Percentiles rank a stretch among this genome's conserved stretches.
Evolutionary conservation across 495 filamentous ascomycete genomes (phyloP).

Genomic region (Acidomyces sp.): DNA sequence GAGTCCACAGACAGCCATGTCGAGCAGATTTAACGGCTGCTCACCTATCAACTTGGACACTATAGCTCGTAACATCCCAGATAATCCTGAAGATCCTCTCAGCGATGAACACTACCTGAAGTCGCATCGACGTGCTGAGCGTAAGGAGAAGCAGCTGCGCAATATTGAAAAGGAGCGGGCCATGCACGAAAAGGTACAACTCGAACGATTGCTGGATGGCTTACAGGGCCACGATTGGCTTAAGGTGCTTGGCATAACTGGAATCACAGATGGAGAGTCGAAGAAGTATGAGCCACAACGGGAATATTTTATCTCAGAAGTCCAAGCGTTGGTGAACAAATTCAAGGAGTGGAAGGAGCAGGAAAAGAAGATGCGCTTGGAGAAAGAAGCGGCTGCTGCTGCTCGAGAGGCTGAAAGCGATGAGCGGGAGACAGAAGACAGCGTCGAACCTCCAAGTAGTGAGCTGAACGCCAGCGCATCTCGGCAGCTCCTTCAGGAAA

Average conservation of each 20-base stretch:
- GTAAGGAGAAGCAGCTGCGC: slow-evolving; percentile 82
- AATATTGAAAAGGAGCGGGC: slow-evolving; percentile 88
- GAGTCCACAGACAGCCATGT: slow-evolving; percentile 14
- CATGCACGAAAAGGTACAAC: slow-evolving; percentile 79
- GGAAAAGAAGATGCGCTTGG: slow-evolving; percentile 65
- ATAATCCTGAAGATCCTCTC: slow-evolving; percentile 48
- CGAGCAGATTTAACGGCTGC: slow-evolving; percentile 33
- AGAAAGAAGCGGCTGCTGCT: slow-evolving; percentile 49
- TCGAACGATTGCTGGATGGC: slow-evolving; percentile 74
- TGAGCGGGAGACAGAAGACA: slow-evolving; percentile 30
- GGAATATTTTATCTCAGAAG: slow-evolving; percentile 66
- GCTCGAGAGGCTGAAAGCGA: slow-evolving; percentile 32
- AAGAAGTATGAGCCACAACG: slow-evolving; percentile 79
- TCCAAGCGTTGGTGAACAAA: slow-evolving; percentile 68
- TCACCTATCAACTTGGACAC: slow-evolving; percentile 44
- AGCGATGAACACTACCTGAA: slow-evolving; percentile 53
- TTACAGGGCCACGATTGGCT: slow-evolving; percentile 89
- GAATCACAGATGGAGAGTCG: slow-evolving; percentile 67
- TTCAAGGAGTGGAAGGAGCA: slow-evolving; percentile 80
- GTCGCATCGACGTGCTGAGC: slow-evolving; percentile 62
- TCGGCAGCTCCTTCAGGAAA: slow-evolving; percentile 62
- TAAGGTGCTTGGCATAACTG: slow-evolving; percentile 80
- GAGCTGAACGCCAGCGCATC: slow-evolving; percentile 64
- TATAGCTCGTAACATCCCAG: slow-evolving; percentile 32
- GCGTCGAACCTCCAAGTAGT: slow-evolving; percentile 42